Conservation (phyloP, 2,329 filamentous ascomycete species). For the Monosporascus sp. region DNA sequence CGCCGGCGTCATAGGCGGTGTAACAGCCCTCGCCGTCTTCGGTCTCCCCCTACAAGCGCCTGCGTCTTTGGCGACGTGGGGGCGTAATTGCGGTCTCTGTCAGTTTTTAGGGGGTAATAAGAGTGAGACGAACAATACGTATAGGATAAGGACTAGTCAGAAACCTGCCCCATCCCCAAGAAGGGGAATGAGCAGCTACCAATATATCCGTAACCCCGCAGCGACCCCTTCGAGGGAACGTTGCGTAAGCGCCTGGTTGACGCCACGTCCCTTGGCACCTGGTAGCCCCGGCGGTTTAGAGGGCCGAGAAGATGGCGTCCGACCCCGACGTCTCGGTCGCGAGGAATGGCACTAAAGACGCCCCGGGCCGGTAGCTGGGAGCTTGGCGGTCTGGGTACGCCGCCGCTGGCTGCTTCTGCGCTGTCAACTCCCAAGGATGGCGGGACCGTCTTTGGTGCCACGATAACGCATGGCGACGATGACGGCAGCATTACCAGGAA, state of each 20-base stretch:
- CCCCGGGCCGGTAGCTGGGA: conserved; percentile 48
- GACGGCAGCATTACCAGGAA: conserved; percentile 31
- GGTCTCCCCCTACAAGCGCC: conserved; percentile 10
- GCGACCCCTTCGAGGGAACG: too few species aligned
- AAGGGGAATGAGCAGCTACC: too few species aligned
- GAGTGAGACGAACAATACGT: too few species aligned
- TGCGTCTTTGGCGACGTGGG: conserved; percentile 28
- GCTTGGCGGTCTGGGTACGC: conserved; percentile 23
- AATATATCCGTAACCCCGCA: too few species aligned
- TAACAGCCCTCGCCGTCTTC: conserved; percentile 32
- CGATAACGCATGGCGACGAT: conserved; percentile 24
- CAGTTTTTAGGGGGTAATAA: too few species aligned
- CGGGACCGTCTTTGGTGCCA: conserved; percentile 11
- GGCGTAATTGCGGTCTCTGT: conserved; percentile 15
- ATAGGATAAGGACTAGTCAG: too few species aligned
- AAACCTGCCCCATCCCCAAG: too few species aligned
- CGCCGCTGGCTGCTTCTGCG: neutral
- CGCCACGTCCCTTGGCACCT: too few species aligned
- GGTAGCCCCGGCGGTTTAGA: too few species aligned
- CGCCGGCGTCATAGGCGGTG: conserved; percentile 43
- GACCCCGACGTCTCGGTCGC: conserved; percentile 39
- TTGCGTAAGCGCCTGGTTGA: too few species aligned
- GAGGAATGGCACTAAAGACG: conserved; percentile 35
- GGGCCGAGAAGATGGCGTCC: conserved; percentile 38
- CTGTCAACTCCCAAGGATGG: conserved; percentile 10